Percentiles rank a stretch among this genome's conserved stretches.
Evolutionary conservation across 768 basidiomycete genomes (phyloP).

Genomic region (Russula vinacea): DNA sequence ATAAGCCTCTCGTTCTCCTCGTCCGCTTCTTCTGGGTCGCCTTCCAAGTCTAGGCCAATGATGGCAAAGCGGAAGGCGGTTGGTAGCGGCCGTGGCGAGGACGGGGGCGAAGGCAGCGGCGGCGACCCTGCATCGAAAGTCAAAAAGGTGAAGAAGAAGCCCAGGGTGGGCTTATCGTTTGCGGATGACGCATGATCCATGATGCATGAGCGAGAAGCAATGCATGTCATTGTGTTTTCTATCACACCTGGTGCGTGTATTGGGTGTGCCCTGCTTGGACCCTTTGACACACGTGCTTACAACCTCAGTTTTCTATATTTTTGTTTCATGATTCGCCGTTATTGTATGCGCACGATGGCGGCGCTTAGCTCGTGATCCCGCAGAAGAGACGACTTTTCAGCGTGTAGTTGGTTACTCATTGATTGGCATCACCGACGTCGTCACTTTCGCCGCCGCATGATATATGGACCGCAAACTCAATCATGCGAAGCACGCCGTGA

Average conservation of each 20-base stretch:
- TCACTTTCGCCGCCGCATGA: too few relatives aligned
- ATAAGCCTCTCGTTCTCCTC: slow-evolving; percentile 42
- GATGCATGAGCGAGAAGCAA: neutral
- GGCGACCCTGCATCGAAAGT: slow-evolving; percentile 41
- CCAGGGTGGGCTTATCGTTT: slow-evolving; percentile 52
- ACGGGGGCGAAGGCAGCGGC: neutral
- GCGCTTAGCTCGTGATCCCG: neutral
- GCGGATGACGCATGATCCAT: slow-evolving; percentile 49
- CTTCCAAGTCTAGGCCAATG: slow-evolving; percentile 28
- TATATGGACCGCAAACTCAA: too few relatives aligned
- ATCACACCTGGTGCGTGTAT: neutral
- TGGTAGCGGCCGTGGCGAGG: slow-evolving; percentile 36
- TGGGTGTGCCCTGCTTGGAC: neutral
- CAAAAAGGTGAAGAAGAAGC: slow-evolving; percentile 52
- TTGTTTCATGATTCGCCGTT: neutral
- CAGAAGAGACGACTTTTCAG: too few relatives aligned
- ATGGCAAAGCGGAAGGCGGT: slow-evolving; percentile 38
- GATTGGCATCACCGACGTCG: too few relatives aligned
- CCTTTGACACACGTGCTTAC: neutral
- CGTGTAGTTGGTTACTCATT: too few relatives aligned
- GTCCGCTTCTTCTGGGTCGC: slow-evolving; percentile 23
- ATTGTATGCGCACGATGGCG: neutral
- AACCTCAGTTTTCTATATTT: neutral
- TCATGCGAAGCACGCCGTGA: too few relatives aligned
- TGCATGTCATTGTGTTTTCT: neutral